Evolutionary conservation across 306 rosid species (phyloP), one percentile per base, ranked within the genome.

Genomic region (Malus asiatica): DNA sequence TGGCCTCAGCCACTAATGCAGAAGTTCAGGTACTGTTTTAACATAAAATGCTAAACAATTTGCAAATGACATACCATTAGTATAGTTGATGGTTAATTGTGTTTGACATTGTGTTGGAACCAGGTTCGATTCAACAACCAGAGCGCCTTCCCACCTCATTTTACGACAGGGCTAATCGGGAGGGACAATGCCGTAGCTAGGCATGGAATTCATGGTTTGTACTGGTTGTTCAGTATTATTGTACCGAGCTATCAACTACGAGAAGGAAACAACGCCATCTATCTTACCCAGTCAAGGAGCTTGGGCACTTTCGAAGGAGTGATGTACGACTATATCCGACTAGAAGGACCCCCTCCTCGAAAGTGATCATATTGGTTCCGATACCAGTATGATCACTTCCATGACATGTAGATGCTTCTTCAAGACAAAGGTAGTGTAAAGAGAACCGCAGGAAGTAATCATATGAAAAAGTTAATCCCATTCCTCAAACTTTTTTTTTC

Each of bases 301-400:
- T 1, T 0, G 8, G 5, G 18, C 32, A 30, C 83, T 51, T 92
- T 87, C 18, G 8, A 66, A 30, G 97, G 96, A 40, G 81, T 87
- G n/a, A 83, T 94, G 94, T 94, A 94, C 79, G 98, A 94, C 70
- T 94, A 94, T 79, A 77, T 94, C 25, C 90, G 98, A 70, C 76
- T 94, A 10, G 98, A 94, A 83, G 79, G 81, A 53, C 95, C 97
- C 59, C 55, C 55, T 48, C 83, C 89, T 66, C 35, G 30, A 22
- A 59, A 67, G 66, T 65, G 74, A 76, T 32, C 14, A 35, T 10
- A 32, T 15, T 23, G 44, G 44, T 3, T 16, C 40, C 35, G 9
- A 20, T 27, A 25, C 66, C n/a, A 13, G 29, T 27, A 61, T 14
- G 29, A 29, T 11, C 6, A 30, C 29, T 8, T 22, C 12, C 16